Evolutionary conservation across 371 early-diverging fungal genomes (phyloP), one percentile per base, ranked within the genome.

Genomic region (Lichtheimia ornata): DNA sequence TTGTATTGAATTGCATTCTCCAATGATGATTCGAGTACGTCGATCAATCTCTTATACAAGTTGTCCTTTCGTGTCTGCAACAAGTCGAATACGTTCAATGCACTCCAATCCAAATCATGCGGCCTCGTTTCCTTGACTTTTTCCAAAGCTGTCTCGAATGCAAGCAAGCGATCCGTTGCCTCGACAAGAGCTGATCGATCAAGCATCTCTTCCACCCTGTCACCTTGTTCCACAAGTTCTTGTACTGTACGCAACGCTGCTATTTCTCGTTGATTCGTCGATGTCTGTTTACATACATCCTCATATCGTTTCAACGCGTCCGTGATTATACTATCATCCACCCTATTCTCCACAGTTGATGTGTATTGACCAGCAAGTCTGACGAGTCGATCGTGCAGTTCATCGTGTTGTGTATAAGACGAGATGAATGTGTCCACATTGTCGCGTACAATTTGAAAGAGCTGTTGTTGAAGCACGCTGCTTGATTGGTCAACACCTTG

Each of bases 391-490:
- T 22, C 18, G 11, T 47, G 47, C 1, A 47, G 47, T 47, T 47
- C 18, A 17, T 47, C 5, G 22, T 22, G n/a, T 22, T 17, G 47
- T n/a, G 47, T 22, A 47, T 47, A 47, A 15, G 47, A 47, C n/a
- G n/a, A n/a, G 47, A 47, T 47, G 47, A 47, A 47, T 47, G 47
- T 13, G 17, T 47, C 47, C 11, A 47, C 5, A 47, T 47, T 47
- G 47, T 17, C 47, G n/a, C 47, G 47, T 47, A 47, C 47, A 47
- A 22, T 47, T 15, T 47, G 47, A 47, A 47, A 22, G 22, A 47
- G 47, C 22, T 47, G 47, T 18, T 47, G 47, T n/a, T 22, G n/a
- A 47, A 47, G 47, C 17, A 47, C 47, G 22, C 14, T 47, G 47
- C 47, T 47, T 6, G 47, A 47, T n/a, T 47, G n/a, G 1, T 47